These are phyloP conservation scores for Triticum turgidum DNA, from an alignment of 176 grass and related monocot species.

Conservation along the genomic window DNA sequence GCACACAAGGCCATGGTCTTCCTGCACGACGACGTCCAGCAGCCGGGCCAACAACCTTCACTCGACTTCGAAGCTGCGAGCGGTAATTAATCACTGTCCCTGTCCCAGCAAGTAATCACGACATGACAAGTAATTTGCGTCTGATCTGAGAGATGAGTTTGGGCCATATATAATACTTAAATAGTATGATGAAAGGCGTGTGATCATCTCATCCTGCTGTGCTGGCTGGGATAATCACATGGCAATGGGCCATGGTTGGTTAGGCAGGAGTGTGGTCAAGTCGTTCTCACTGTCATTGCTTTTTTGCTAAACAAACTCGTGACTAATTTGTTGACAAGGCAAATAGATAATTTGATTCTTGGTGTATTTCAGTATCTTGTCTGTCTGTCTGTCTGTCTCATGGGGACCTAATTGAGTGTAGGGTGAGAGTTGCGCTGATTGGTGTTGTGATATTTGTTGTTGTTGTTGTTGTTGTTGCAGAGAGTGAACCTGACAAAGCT, in stretches of 20 bases:
- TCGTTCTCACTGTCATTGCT: background rate
- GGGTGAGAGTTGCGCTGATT: too few relatives aligned
- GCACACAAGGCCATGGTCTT: slow-evolving; percentile 62
- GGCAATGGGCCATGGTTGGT: slow-evolving; percentile 36
- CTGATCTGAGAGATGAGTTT: background rate
- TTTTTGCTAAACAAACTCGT: slow-evolving; percentile 5
- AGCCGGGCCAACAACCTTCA: slow-evolving; percentile 32
- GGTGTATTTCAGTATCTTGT: background rate
- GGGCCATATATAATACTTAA: background rate
- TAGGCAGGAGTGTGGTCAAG: background rate
- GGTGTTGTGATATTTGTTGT: too few relatives aligned
- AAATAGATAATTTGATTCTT: background rate
- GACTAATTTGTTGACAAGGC: background rate
- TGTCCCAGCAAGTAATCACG: background rate
- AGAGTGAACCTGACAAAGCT: slow-evolving; percentile 81
- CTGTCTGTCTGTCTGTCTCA: background rate
- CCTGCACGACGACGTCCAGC: slow-evolving; percentile 49
- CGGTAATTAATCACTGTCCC: slow-evolving; percentile 52
- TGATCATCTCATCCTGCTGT: background rate
- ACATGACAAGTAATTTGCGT: background rate
- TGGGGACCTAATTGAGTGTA: background rate
- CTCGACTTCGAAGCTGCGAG: slow-evolving; percentile 36
- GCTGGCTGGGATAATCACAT: slow-evolving; percentile 26
- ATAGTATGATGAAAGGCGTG: background rate
- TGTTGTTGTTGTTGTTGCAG: slow-evolving; percentile 29